Evolutionary conservation across 1,284 basidiomycete genomes (phyloP).

Genomic region (Cerioporus squamosus): DNA sequence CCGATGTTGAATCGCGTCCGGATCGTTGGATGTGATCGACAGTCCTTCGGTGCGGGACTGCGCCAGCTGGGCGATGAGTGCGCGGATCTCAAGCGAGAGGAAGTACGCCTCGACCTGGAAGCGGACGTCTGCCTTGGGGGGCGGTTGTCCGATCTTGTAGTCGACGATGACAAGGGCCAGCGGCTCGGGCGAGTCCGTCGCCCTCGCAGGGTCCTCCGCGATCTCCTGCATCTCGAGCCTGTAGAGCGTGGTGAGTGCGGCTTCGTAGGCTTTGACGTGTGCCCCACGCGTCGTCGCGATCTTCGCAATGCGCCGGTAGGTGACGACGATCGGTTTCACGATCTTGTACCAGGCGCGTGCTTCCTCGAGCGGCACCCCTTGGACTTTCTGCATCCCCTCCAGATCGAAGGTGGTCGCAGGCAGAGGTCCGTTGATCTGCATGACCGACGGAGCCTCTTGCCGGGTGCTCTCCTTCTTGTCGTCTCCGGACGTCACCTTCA

Average conservation of each 20-base stretch:
- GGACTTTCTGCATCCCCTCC: constrained; percentile 17
- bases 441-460: background rate
- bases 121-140: constrained; percentile 56
- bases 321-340: constrained; percentile 35
- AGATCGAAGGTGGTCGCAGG: background rate
- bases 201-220: constrained; percentile 37
- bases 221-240: constrained; percentile 48
- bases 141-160: constrained; percentile 53
- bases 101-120: constrained; percentile 60
- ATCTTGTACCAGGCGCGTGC: constrained; percentile 43
- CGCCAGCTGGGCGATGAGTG: constrained; percentile 40
- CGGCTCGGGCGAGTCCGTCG: constrained; percentile 44
- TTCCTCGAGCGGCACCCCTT: constrained; percentile 26
- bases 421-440: constrained; percentile 11
- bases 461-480: background rate
- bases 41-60: constrained; percentile 24
- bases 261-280: constrained; percentile 57
- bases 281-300: constrained; percentile 50
- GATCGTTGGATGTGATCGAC: background rate
- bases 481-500: background rate
- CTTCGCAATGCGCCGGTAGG: constrained; percentile 41
- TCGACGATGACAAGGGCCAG: constrained; percentile 51
- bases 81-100: constrained; percentile 49
- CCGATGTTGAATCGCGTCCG: constrained; percentile 10
- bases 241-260: constrained; percentile 52